Base-by-base conservation (phyloP, 2,329 filamentous ascomycete species). In the Thyridium curvatum region DNA sequence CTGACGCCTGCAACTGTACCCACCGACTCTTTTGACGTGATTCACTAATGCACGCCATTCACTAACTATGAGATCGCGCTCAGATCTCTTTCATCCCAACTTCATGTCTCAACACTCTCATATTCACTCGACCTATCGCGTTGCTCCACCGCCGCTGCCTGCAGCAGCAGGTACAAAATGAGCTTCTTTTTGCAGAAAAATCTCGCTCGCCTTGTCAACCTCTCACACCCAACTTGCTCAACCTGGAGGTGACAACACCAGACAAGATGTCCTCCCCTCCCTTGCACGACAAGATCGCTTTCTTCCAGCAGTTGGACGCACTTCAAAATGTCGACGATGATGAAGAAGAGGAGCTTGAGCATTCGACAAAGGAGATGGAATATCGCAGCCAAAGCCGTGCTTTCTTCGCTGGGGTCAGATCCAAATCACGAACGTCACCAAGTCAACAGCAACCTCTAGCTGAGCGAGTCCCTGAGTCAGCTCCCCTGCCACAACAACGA, bases 281-380 rank as follows among this genome's bases (percentile, higher is more conserved):
- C 12, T 40, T 51, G 4, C 28, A 40, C 14, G 65, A 68, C 29
- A 77, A 77, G 48, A 34, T 53, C 16, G 64, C 59, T 0, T 72
- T 69, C 43, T 77, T 74, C 45, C 46, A 57, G n/a, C 52, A 54
- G n/a, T 52, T 74, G 1, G 54, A 61, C 12, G 49, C 53, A 2
- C 51, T 60, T 13, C 38, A 45, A 12, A 38, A 46, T n/a, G 34
- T 45, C 28, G 37, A 46, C 26, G 47, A 59, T 40, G 47, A 57
- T 2, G 50, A 61, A 9, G 50, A 61, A 9, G 60, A 63, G 7
- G 48, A 55, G 14, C 40, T 50, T 12, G 49, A 57, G 26, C n/a
- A 9, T 26, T 21, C 3, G 49, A 53, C 8, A 48, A 56, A 8
- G 60, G 69, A 30, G 50, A 61, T 1, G 44, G 45, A 56, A 8